phyloP scores from a whole-genome alignment of 345 rosid species.

The Lumnitzera racemosa region DNA sequence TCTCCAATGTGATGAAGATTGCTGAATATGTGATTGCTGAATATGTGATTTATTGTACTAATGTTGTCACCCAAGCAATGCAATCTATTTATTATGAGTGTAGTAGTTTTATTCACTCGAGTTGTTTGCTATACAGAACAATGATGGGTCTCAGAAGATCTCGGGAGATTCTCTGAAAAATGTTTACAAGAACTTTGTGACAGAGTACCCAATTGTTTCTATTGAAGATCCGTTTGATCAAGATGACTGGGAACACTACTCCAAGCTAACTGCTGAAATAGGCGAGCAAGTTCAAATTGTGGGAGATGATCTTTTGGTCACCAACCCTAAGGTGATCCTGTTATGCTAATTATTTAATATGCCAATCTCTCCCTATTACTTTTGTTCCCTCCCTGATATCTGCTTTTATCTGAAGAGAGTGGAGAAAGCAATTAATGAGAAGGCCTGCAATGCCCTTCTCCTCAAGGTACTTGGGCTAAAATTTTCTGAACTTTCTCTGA shows the following conservation, averaged over 20 bases:
- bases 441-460: slow-evolving; percentile 90
- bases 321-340: slow-evolving; percentile 75
- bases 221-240: slow-evolving; percentile 99
- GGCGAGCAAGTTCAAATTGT: slow-evolving; percentile 82
- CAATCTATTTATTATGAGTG: too few species aligned
- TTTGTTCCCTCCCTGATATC: background rate
- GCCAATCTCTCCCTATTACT: background rate
- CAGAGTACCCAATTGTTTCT: slow-evolving; percentile 90
- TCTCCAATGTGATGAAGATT: background rate
- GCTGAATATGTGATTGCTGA: background rate
- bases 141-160: slow-evolving; percentile 82
- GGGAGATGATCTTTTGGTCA: slow-evolving; percentile 95
- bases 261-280: slow-evolving; percentile 71
- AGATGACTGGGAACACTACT: slow-evolving; percentile 88
- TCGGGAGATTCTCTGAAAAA: slow-evolving; percentile 82
- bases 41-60: too few species aligned
- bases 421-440: slow-evolving; percentile 77
- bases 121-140: slow-evolving; percentile 37
- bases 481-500: background rate
- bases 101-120: background rate
- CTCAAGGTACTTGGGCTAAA: slow-evolving; percentile 48
- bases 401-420: slow-evolving; percentile 52
- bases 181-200: slow-evolving; percentile 74
- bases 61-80: background rate
- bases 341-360: background rate